phyloP scores from a whole-genome alignment of 2,329 filamentous ascomycete genomes.

The Apiospora phragmitis region DNA sequence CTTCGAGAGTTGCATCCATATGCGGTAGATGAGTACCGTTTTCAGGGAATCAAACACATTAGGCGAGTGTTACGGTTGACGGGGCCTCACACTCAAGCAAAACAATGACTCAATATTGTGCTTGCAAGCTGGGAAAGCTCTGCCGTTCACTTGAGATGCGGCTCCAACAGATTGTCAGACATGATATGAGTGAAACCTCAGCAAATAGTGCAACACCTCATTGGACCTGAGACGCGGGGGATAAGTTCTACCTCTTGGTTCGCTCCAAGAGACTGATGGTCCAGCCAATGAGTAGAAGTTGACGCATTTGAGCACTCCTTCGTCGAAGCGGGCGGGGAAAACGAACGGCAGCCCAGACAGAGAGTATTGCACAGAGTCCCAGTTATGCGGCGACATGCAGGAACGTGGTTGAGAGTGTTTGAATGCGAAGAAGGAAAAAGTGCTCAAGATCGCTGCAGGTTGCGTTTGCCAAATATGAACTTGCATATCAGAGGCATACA shows the following conservation, averaged over 20 bases:
- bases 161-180: not conserved
- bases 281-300: not conserved
- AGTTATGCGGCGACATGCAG: not conserved
- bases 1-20: not conserved
- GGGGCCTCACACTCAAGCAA: not conserved
- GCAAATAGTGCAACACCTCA: not conserved
- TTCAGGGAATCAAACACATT: not conserved
- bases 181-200: not conserved
- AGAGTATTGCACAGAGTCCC: not conserved
- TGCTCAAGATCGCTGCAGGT: not conserved
- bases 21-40: not conserved
- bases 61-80: not conserved
- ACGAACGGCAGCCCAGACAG: not conserved
- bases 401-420: not conserved
- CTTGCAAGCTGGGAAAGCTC: not conserved
- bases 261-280: not conserved
- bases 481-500: not conserved
- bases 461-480: not conserved
- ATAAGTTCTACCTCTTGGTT: not conserved
- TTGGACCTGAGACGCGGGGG: not conserved
- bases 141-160: not conserved
- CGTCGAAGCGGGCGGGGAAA: not conserved
- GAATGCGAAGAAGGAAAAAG: not conserved
- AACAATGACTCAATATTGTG: not conserved
- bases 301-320: not conserved